These are phyloP conservation scores for Bathelium albidoporum DNA, from an alignment of 495 filamentous ascomycete species.

Conservation along the genomic window DNA sequence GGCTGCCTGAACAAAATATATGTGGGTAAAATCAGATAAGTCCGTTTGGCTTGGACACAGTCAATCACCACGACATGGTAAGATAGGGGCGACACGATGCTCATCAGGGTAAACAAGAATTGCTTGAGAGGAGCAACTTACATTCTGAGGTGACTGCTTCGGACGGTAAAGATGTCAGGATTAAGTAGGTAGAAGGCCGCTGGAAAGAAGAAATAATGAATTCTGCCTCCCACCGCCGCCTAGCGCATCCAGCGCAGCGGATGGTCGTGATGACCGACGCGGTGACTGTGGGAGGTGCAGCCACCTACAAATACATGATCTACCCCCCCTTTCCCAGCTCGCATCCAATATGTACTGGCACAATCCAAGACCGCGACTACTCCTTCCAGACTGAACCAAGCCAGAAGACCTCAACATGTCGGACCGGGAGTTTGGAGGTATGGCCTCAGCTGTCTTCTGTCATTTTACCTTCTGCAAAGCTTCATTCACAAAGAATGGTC, in stretches of 20 bases:
- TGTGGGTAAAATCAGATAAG: slow-evolving; percentile 23
- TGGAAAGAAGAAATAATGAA: slow-evolving; percentile 7
- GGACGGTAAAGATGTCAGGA: slow-evolving; percentile 10
- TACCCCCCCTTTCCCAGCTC: background rate
- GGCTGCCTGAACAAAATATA: background rate
- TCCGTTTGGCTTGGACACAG: slow-evolving; percentile 91
- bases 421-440: slow-evolving; percentile 67
- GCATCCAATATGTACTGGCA: background rate
- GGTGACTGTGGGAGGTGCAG: background rate
- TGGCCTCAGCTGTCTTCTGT: slow-evolving; percentile 6
- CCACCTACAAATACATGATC: slow-evolving; percentile 1
- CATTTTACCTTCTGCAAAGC: background rate
- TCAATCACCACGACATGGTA: slow-evolving; percentile 76
- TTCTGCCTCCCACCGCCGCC: background rate
- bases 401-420: slow-evolving; percentile 52
- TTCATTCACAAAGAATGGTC: background rate
- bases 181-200: slow-evolving; percentile 6
- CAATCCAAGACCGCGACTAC: background rate
- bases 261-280: no score
- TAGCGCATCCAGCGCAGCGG: no score
- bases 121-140: background rate
- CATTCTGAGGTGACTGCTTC: slow-evolving; percentile 8
- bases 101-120: slow-evolving; percentile 57
- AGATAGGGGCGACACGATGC: slow-evolving; percentile 89
- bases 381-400: background rate